Evolutionary conservation across 352 stramenopile genomes (phyloP), one percentile per base, ranked within the genome.

Genomic region (Phytophthora ohioensis): DNA sequence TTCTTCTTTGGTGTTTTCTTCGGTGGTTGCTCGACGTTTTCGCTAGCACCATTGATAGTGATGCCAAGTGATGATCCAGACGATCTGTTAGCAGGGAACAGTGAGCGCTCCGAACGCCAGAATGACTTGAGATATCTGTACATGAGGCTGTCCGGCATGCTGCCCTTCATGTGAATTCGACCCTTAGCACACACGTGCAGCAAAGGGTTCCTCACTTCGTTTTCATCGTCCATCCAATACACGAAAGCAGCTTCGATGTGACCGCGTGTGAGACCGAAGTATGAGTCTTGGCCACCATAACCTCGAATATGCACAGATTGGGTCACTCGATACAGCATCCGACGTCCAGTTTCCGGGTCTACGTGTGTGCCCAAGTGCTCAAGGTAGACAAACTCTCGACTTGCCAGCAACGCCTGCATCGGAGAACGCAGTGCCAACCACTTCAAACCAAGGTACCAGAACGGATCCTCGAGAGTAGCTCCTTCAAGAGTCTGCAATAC

Each of bases 371-470:
- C 86, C 51, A 85, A 78, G 64, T 91, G 84, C 54, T 93, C 86
- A 17, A 93, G 71, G 59, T 82, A 86, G 5, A 91, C 82, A 52
- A 91, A 91, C 61, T 93, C 86, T 6, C 86, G 82, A 67, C 78
- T 84, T 36, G 82, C 75, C 46, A 91, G 71, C 39, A 93, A 72
- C 52, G 76, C 76, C 38, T 85, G 80, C 38, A 90, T 76, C 4
- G 86, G 86, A 27, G 86, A 91, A 52, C 80, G 80, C 49, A 92
- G 34, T n/a, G 83, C 86, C 55, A 88, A 41, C 86, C 86, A 93
- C 77, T 92, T 91, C 46, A 93, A 73, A 3, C 86, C 82, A 21
- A 93, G 27, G 64, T 90, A 93, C 82, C 82, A 91, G 70, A 92
- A 93, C 51, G 86, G 86, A 35, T 93, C 86, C 5, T 85, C 74